Conservation (phyloP, 2,329 filamentous ascomycete genomes). For the Hypoxylon sp. region DNA sequence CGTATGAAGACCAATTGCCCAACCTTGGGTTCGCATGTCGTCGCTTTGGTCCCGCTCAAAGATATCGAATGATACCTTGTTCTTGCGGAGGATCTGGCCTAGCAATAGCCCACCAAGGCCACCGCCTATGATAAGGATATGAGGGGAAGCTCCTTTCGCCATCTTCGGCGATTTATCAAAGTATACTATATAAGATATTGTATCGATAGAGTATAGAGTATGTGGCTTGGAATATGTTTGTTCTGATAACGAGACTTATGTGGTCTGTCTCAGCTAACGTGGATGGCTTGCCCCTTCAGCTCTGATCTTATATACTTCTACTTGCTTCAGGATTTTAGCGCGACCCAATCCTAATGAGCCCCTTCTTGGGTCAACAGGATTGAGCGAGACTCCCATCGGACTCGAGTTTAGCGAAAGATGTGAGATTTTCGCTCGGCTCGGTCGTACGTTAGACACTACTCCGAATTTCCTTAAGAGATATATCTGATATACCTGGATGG, state of each 20-base stretch:
- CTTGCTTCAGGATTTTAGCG: background rate
- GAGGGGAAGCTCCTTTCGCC: constrained; percentile 30
- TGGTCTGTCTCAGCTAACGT: background rate
- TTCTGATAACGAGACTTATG: background rate
- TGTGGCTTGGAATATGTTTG: background rate
- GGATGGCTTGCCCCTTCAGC: background rate
- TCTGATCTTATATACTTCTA: constrained; percentile 26
- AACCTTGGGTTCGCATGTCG: constrained; percentile 42
- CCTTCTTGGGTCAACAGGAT: constrained; percentile 1
- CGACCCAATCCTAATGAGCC: background rate
- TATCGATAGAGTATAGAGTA: background rate
- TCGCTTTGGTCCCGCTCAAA: constrained; percentile 46
- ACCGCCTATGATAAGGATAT: constrained; percentile 46
- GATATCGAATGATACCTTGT: constrained; percentile 47
- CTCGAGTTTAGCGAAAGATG: constrained; percentile 10
- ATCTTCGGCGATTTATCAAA: constrained; percentile 10
- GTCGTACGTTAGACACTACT: constrained; percentile 20
- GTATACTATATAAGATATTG: background rate
- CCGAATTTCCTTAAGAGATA: constrained; percentile 18
- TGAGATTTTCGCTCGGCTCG: constrained; percentile 30
- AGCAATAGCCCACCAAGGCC: constrained; percentile 45
- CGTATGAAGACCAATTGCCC: constrained; percentile 47
- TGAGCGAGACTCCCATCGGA: constrained; percentile 14
- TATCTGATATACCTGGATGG: constrained; percentile 10
- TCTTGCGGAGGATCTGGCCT: constrained; percentile 46